Percentiles rank a stretch among this genome's conserved stretches.
Evolutionary conservation across 805 yeast species (phyloP).

Genomic region (Kluyveromyces lactis): DNA sequence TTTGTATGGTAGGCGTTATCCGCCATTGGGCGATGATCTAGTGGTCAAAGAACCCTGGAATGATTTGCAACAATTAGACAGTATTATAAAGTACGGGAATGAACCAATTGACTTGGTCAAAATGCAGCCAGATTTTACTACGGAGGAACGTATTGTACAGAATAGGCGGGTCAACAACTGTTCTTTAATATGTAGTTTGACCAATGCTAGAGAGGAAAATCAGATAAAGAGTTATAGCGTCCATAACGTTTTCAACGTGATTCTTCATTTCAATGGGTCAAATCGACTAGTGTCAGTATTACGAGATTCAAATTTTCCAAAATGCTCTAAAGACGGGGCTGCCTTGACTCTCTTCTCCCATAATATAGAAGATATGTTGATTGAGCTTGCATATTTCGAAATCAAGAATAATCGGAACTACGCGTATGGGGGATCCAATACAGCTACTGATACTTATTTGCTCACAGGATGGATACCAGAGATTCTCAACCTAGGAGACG

Average conservation of each 20-base stretch:
- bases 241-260: slow-evolving; percentile 11
- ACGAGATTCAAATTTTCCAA: slow-evolving; percentile 9
- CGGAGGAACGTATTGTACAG: slow-evolving; percentile 11
- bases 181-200: slow-evolving; percentile 63
- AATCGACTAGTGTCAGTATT: slow-evolving; percentile 22
- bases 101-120: not conserved
- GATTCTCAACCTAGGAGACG: slow-evolving; percentile 29
- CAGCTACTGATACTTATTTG: slow-evolving; percentile 58
- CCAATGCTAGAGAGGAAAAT: slow-evolving; percentile 37
- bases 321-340: not conserved
- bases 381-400: slow-evolving; percentile 70
- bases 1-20: slow-evolving; percentile 14
- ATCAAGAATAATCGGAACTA: slow-evolving; percentile 47
- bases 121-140: not conserved
- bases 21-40: slow-evolving; percentile 17
- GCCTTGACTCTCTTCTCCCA: slow-evolving; percentile 12
- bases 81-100: not conserved
- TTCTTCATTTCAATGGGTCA: slow-evolving; percentile 24
- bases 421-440: slow-evolving; percentile 64
- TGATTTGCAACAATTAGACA: slow-evolving; percentile 6
- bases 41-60: slow-evolving; percentile 20
- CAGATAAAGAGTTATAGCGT: slow-evolving; percentile 10
- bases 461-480: slow-evolving; percentile 74
- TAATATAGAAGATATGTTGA: slow-evolving; percentile 24
- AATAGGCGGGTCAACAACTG: slow-evolving; percentile 43